phyloP scores from a whole-genome alignment of 352 stramenopile species.

The Globisporangium radiosum region DNA sequence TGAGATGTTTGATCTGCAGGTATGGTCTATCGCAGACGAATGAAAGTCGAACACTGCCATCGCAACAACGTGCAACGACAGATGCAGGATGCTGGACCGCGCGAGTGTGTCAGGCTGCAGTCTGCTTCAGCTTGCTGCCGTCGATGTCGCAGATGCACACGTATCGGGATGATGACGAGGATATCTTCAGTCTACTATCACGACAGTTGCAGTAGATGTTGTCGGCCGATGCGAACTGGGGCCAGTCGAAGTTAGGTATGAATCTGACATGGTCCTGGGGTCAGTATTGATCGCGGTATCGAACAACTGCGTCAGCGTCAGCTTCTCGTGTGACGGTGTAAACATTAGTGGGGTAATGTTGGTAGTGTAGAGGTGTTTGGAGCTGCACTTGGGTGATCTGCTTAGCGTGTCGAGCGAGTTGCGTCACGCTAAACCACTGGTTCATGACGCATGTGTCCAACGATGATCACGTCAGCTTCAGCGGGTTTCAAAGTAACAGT shows the following conservation, averaged over 20 bases:
- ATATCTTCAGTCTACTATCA: conserved; percentile 21
- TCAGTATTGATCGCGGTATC: conserved; percentile 9
- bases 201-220: conserved; percentile 10
- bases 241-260: neutral
- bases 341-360: neutral
- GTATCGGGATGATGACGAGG: conserved; percentile 11
- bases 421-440: too few relatives aligned
- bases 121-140: neutral
- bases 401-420: conserved; percentile 14
- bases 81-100: neutral
- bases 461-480: too few relatives aligned
- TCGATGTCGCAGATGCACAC: conserved; percentile 9
- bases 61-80: neutral
- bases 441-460: too few relatives aligned
- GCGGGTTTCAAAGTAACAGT: too few relatives aligned
- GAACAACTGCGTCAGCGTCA: conserved; percentile 12
- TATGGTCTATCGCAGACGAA: too few relatives aligned
- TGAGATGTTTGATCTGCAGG: too few relatives aligned
- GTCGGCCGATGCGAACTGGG: neutral
- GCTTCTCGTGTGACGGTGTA: neutral
- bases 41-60: neutral
- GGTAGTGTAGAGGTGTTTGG: neutral
- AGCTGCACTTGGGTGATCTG: conserved; percentile 8
- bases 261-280: neutral
- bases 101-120: neutral